Base-by-base conservation (phyloP, 1,284 basidiomycete species). In the Trichosporon sp. region DNA sequence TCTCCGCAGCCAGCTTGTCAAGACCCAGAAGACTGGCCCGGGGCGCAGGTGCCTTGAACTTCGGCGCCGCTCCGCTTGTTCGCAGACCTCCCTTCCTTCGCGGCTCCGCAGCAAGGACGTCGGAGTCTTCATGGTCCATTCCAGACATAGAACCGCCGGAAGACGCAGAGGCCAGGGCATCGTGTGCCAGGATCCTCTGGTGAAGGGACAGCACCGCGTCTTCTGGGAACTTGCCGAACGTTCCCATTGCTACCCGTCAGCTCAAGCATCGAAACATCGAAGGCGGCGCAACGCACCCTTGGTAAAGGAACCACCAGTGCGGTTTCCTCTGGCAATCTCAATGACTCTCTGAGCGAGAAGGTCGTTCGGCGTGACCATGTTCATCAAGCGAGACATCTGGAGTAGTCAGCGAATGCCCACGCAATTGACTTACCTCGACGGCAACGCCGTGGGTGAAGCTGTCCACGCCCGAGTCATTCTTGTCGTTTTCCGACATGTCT, bases 1-100 rank as follows among this genome's bases (percentile, higher is more conserved):
- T 98, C 80, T 96, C 93, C 70, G 88, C 89, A 0, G 96, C 95
- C 1, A 98, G 87, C 40, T 87, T 88, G 81, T 98, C 95, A 4
- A 98, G 86, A 0, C 95, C 94, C 0, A 97, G 88, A 1, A 93
- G 78, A 1, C 94, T 96, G 0, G 88, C 90, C 16, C 92, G 84
- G 26, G 90, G 88, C 0, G 88, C 87, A 0, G 92, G 92, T 77
- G 89, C 86, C 68, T 89, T 88, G 83, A 95, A 96, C 0, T 89
- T 89, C 75, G 94, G 92, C 80, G 86, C 87, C 37, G 86, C 86
- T 2, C 91, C 91, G 16, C 84, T 85, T 65, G 90, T 86, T 81
- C 92, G 86, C 11, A 94, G 84, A 0, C 93, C 93, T 38, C 93
- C 93, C 69, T 88, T 88, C n/a, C 92, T 85, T 7, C 85, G 83